Evolutionary conservation across 2,329 filamentous ascomycete species (phyloP).

Genomic region (Fusarium mangiferae): DNA sequence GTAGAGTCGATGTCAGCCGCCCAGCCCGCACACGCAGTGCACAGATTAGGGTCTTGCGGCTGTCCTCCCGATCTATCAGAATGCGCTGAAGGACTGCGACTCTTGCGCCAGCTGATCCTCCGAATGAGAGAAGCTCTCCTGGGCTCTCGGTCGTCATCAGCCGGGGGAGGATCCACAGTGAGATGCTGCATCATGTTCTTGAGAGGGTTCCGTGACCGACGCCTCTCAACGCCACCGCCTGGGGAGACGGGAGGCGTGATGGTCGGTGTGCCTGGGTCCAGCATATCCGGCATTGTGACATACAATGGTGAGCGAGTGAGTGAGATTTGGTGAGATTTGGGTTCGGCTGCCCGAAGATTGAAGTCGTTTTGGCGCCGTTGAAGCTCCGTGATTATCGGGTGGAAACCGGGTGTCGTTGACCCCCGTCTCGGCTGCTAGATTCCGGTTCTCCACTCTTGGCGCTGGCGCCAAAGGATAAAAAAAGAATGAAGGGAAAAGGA

Average conservation of each 20-base stretch:
- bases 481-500: conserved; percentile 3
- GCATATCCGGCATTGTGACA: conserved; percentile 45
- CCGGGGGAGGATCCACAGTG: conserved; percentile 47
- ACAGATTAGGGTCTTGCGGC: conserved; percentile 47
- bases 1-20: conserved; percentile 49
- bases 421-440: conserved; percentile 41
- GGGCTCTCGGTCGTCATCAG: conserved; percentile 42
- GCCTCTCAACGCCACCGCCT: conserved; percentile 42
- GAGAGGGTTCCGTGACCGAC: conserved; percentile 50
- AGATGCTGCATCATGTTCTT: conserved; percentile 53
- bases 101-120: conserved; percentile 50
- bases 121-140: conserved; percentile 50
- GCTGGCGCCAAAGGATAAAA: conserved; percentile 9
- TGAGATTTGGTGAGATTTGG: neutral
- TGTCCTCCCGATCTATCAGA: conserved; percentile 46
- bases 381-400: conserved; percentile 41
- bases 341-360: conserved; percentile 2
- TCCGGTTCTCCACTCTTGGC: conserved; percentile 44
- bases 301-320: neutral
- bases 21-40: conserved; percentile 46
- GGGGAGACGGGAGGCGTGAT: conserved; percentile 38
- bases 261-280: conserved; percentile 42
- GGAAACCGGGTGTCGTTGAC: conserved; percentile 34
- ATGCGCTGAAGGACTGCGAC: conserved; percentile 50
- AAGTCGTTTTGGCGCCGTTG: conserved; percentile 27